phyloP scores from a whole-genome alignment of 768 basidiomycete genomes.

The Tubosaeta sp. region DNA sequence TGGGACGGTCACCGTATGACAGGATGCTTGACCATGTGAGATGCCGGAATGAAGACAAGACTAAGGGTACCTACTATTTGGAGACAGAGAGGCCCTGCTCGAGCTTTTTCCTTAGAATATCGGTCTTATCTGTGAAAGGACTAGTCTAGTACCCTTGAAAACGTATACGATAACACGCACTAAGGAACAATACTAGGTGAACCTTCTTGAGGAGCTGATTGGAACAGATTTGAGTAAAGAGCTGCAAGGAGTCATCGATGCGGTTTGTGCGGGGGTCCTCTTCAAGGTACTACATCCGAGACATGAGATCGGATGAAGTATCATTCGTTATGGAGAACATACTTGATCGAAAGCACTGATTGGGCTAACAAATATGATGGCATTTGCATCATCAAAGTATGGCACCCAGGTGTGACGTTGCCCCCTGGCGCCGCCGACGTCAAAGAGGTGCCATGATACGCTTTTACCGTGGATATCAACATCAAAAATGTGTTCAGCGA shows the following conservation, averaged over 20 bases:
- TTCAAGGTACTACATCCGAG: slow-evolving; percentile 61
- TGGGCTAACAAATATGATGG: slow-evolving; percentile 77
- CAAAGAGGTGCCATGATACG: slow-evolving; percentile 71
- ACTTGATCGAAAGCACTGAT: slow-evolving; percentile 80
- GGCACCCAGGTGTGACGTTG: slow-evolving; percentile 80
- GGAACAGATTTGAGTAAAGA: slow-evolving; percentile 82
- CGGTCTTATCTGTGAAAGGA: slow-evolving; percentile 59
- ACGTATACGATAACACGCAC: slow-evolving; percentile 31
- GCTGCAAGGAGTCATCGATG: slow-evolving; percentile 84
- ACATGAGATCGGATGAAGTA: slow-evolving; percentile 1
- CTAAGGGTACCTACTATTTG: slow-evolving; percentile 60
- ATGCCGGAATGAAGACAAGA: not conserved
- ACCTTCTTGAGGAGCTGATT: slow-evolving; percentile 75
- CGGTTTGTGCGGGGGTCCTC: slow-evolving; percentile 83
- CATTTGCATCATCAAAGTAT: slow-evolving; percentile 61
- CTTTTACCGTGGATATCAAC: slow-evolving; percentile 74
- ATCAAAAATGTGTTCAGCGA: slow-evolving; percentile 79
- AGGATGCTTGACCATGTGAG: slow-evolving; percentile 52
- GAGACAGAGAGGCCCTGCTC: slow-evolving; percentile 65
- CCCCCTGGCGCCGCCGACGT: slow-evolving; percentile 68
- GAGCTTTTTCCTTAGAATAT: slow-evolving; percentile 69
- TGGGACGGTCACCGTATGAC: slow-evolving; percentile 75
- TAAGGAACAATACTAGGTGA: slow-evolving; percentile 54
- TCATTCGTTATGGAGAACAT: slow-evolving; percentile 1
- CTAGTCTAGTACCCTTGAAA: not conserved